Conservation (phyloP, 805 yeast genomes). For the Yarrowia divulgata region DNA sequence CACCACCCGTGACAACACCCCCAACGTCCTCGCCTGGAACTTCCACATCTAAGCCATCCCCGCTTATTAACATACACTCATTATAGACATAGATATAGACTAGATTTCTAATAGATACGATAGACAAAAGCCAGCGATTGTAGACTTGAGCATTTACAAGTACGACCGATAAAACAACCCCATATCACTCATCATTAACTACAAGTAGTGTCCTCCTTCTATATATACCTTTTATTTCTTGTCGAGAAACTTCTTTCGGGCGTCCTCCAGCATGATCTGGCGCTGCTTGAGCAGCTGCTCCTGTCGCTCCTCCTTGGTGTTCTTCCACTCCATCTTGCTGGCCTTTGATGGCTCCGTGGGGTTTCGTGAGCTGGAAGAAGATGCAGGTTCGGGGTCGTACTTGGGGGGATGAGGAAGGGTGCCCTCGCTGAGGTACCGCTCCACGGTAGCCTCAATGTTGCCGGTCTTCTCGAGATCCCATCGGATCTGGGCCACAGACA, state of each 20-base stretch:
- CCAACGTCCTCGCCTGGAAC: conserved; percentile 30
- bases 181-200: neutral
- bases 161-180: no score
- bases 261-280: conserved; percentile 65
- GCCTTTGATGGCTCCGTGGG: conserved; percentile 40
- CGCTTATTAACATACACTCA: neutral
- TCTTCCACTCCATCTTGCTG: conserved; percentile 53
- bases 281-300: conserved; percentile 58
- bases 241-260: conserved; percentile 61
- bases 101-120: no score
- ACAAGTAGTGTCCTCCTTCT: no score
- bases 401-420: conserved; percentile 56
- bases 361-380: conserved; percentile 21
- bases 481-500: conserved; percentile 73
- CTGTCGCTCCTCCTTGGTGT: conserved; percentile 55
- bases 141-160: no score
- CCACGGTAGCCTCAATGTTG: conserved; percentile 80
- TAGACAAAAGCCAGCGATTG: no score
- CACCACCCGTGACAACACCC: conserved; percentile 3
- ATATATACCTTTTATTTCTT: neutral
- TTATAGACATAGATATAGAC: neutral
- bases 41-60: neutral
- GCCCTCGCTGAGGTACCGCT: conserved; percentile 68
- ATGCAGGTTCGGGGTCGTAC: conserved; percentile 34
- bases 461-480: conserved; percentile 71